A percentile compares a stretch with the other conserved stretches of the same genome.
Conservation (phyloP, 345 rosid species). For the Populus alba region DNA sequence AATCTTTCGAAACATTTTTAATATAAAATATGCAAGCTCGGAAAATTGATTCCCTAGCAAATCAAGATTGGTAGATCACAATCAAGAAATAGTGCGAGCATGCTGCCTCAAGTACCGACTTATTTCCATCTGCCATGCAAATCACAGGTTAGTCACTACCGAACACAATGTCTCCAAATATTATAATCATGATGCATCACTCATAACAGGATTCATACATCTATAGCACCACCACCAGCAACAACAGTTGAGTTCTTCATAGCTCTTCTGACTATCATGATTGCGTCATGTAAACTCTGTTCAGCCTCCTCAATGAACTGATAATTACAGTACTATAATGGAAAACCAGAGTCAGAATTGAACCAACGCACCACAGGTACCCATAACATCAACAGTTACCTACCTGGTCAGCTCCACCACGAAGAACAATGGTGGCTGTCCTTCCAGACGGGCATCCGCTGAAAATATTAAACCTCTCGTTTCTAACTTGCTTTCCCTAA, state of each 20-base stretch:
- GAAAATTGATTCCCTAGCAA: not conserved
- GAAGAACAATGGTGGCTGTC: constrained; percentile 97
- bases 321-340: not conserved
- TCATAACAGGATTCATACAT: constrained; percentile 51
- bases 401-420: constrained; percentile 99
- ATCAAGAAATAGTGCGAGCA: constrained; percentile 87
- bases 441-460: constrained; percentile 93
- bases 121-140: constrained; percentile 81
- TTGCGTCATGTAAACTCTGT: constrained; percentile 98
- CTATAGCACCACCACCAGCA: constrained; percentile 99
- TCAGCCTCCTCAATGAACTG: constrained; percentile 99
- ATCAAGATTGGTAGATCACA: not conserved
- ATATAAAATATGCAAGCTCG: not conserved
- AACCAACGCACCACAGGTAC: not conserved
- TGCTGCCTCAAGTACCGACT: constrained; percentile 88
- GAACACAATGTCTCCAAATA: not conserved
- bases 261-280: constrained; percentile 99
- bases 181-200: not conserved
- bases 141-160: constrained; percentile 11
- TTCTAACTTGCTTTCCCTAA: constrained; percentile 97
- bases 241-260: constrained; percentile 94
- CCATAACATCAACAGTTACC: constrained; percentile 13
- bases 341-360: not conserved
- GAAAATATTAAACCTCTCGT: constrained; percentile 96
- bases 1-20: not conserved